Evolutionary conservation across 2,329 filamentous ascomycete species (phyloP), one percentile per base, ranked within the genome.

Genomic region (Cladosporium sp.): DNA sequence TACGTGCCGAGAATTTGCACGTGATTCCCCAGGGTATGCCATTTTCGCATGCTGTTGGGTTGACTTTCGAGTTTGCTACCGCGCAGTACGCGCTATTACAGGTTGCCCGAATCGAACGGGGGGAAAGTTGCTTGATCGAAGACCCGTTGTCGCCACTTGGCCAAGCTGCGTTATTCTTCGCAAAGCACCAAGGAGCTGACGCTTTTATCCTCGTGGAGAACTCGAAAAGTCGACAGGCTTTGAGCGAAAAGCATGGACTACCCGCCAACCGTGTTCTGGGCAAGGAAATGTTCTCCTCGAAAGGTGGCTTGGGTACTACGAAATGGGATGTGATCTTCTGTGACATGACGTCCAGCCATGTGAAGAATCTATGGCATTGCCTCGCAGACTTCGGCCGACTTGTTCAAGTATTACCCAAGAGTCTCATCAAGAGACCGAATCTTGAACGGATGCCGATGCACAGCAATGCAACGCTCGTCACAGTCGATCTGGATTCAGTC

Each of bases 321-420:
- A 13, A 14, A 38, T 38, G 35, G 35, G 35, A 38, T 10, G n/a
- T 38, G 13, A 38, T n/a, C 10, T 38, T 38, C 35, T 38, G 35
- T 38, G 35, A 38, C 13, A n/a, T 16, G 10, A 14, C n/a, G 4
- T 38, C 35, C 11, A 9, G 11, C 11, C 4, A 38, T 14, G n/a
- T 38, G 13, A 14, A 38, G 13, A 38, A 38, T 6, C n/a, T 32
- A 18, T 46, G 56, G 56, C 46, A 46, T 49, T 3, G 60, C 43
- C 52, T 68, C 3, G 66, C 67, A 2, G 52, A 60, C 1, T 64
- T 63, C 38, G 68, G 68, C 3, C 56, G 46, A 3, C 50, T 61
- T 14, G n/a, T 38, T 14, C 35, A 38, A 14, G 35, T 38, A 3
- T 14, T 38, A 14, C 35, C 35, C 11, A 14, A 14, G 7, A n/a